Evolutionary conservation across 805 yeast genomes (phyloP).

Genomic region (Cyberlindnera japonica): DNA sequence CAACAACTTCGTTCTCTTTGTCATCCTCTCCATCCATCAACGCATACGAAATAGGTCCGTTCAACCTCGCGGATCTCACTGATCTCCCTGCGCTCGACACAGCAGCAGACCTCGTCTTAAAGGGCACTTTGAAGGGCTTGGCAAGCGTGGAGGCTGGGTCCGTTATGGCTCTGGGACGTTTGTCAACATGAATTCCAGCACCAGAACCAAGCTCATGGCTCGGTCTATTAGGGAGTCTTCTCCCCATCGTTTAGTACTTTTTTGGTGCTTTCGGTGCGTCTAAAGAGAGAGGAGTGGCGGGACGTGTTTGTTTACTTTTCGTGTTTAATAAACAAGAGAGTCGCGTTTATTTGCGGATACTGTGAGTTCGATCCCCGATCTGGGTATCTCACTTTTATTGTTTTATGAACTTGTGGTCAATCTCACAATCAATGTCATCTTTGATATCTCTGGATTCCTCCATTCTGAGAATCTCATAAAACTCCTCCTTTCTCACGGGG

Average conservation of each 20-base stretch:
- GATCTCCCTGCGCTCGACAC: slow-evolving; percentile 19
- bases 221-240: slow-evolving; percentile 40
- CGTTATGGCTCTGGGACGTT: slow-evolving; percentile 49
- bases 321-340: no score
- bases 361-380: no score
- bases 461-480: slow-evolving; percentile 35
- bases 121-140: slow-evolving; percentile 69
- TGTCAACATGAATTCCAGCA: slow-evolving; percentile 57
- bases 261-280: neutral
- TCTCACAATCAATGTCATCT: slow-evolving; percentile 34
- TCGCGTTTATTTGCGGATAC: no score
- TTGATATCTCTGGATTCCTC: slow-evolving; percentile 27
- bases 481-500: slow-evolving; percentile 45
- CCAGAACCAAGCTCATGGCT: slow-evolving; percentile 60
- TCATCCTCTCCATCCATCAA: slow-evolving; percentile 30
- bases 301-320: neutral
- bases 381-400: no score
- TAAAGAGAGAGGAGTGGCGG: neutral
- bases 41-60: slow-evolving; percentile 39
- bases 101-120: slow-evolving; percentile 31
- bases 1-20: slow-evolving; percentile 34
- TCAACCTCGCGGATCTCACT: slow-evolving; percentile 31
- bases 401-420: slow-evolving; percentile 20
- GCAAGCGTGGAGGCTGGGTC: slow-evolving; percentile 52
- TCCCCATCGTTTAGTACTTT: slow-evolving; percentile 29